Evolutionary conservation across 1,139 yeast species (phyloP).

Genomic region (Zygosaccharomyces pseudobailii): DNA sequence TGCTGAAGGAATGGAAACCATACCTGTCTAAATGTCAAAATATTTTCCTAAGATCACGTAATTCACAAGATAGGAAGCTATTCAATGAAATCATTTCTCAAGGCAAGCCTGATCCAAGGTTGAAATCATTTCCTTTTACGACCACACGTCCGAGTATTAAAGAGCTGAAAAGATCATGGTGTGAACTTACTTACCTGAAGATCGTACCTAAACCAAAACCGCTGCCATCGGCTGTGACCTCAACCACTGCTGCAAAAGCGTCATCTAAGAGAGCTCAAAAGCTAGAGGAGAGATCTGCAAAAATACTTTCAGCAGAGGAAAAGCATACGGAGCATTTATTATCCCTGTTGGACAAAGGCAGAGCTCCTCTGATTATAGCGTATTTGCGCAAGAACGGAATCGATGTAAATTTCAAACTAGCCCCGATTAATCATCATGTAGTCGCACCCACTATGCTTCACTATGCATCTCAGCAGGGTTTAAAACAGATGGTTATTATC

Average conservation of each 20-base stretch:
- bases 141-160: slow-evolving; percentile 82
- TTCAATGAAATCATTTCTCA: slow-evolving; percentile 57
- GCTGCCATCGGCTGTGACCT: slow-evolving; percentile 32
- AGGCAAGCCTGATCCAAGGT: slow-evolving; percentile 48
- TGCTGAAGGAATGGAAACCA: slow-evolving; percentile 60
- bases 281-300: slow-evolving; percentile 19
- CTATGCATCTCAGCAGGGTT: slow-evolving; percentile 66
- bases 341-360: slow-evolving; percentile 60
- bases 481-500: slow-evolving; percentile 61
- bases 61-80: slow-evolving; percentile 59
- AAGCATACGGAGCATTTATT: slow-evolving; percentile 54
- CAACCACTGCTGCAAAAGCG: slow-evolving; percentile 16
- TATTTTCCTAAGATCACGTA: slow-evolving; percentile 83
- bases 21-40: slow-evolving; percentile 56
- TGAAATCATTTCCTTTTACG: slow-evolving; percentile 76
- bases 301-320: slow-evolving; percentile 28
- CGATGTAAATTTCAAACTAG: slow-evolving; percentile 45
- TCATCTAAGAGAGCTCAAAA: slow-evolving; percentile 12
- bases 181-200: slow-evolving; percentile 59
- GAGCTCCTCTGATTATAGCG: slow-evolving; percentile 67
- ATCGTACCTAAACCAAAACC: slow-evolving; percentile 52
- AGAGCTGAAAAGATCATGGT: slow-evolving; percentile 84
- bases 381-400: slow-evolving; percentile 58
- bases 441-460: slow-evolving; percentile 74
- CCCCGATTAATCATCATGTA: slow-evolving; percentile 49